These are phyloP conservation scores for Aureobasidium leucospermi DNA, from an alignment of 2,329 filamentous ascomycete species.

Conservation along the genomic window DNA sequence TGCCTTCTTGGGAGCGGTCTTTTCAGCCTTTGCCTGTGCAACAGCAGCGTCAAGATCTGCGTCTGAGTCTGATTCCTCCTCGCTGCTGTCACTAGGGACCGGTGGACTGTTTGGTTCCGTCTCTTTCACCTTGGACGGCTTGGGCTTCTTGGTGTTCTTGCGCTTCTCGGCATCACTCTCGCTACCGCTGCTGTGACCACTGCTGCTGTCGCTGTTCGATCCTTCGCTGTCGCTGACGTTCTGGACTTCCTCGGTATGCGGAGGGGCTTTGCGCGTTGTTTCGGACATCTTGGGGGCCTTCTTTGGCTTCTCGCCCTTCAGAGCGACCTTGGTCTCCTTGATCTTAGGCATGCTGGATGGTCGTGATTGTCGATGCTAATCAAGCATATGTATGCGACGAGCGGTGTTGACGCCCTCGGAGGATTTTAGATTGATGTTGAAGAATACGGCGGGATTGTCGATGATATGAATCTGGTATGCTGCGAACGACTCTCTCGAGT, in stretches of 20 bases:
- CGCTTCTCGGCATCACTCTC: constrained; percentile 25
- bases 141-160: constrained; percentile 20
- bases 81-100: constrained; percentile 19
- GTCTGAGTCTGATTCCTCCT: constrained; percentile 14
- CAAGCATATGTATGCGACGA: not conserved
- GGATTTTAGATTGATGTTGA: not conserved
- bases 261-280: constrained; percentile 20
- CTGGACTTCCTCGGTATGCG: constrained; percentile 27
- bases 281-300: constrained; percentile 20
- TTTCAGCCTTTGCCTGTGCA: constrained; percentile 8
- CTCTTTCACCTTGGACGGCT: constrained; percentile 19
- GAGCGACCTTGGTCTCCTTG: constrained; percentile 29
- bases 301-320: constrained; percentile 27
- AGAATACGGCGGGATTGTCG: too few relatives aligned
- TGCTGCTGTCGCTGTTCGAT: constrained; percentile 22
- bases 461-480: too few relatives aligned
- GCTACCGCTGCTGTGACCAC: constrained; percentile 27
- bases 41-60: not conserved
- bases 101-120: constrained; percentile 20
- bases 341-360: constrained; percentile 26
- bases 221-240: constrained; percentile 24
- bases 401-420: not conserved
- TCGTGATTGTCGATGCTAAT: not conserved
- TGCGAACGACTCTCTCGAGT: too few relatives aligned
- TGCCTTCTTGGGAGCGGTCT: constrained; percentile 19